phyloP scores from a whole-genome alignment of 257 asterid genomes.

The Coffea canephora region DNA sequence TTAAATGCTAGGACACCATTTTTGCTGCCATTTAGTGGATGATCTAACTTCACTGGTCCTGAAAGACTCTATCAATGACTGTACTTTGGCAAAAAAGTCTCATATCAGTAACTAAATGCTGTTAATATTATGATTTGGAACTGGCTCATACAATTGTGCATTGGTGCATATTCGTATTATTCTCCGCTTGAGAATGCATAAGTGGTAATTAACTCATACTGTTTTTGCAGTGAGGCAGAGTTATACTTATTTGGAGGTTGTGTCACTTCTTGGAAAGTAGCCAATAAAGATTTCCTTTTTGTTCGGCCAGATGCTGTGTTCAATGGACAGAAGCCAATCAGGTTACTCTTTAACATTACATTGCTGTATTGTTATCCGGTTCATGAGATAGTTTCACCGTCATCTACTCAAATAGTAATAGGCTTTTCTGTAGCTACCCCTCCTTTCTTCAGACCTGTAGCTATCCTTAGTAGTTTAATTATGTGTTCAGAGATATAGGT shows the following conservation, averaged over 20 bases:
- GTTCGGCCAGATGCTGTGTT: constrained; percentile 99
- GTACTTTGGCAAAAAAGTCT: too few species aligned
- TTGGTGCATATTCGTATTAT: too few species aligned
- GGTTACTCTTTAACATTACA: constrained; percentile 40
- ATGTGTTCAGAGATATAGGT: too few species aligned
- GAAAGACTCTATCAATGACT: too few species aligned
- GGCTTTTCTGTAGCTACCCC: constrained; percentile 1
- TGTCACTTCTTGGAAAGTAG: constrained; percentile 96
- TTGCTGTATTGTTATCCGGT: constrained; percentile 3
- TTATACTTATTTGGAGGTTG: constrained; percentile 92
- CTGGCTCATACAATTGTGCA: background rate
- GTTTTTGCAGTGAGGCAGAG: constrained; percentile 80
- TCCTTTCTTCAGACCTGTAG: too few species aligned
- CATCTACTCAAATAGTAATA: constrained; percentile 2
- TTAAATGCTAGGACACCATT: too few species aligned
- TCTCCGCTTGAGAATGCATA: background rate
- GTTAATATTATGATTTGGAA: too few species aligned
- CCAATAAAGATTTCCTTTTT: constrained; percentile 77
- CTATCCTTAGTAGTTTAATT: too few species aligned
- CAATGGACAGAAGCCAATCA: constrained; percentile 93
- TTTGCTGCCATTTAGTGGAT: too few species aligned
- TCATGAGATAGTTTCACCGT: background rate
- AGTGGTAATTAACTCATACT: background rate
- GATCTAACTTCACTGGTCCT: too few species aligned
- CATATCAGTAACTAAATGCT: too few species aligned